phyloP scores from a whole-genome alignment of 2,329 filamentous ascomycete genomes.

The Diaporthe citri region DNA sequence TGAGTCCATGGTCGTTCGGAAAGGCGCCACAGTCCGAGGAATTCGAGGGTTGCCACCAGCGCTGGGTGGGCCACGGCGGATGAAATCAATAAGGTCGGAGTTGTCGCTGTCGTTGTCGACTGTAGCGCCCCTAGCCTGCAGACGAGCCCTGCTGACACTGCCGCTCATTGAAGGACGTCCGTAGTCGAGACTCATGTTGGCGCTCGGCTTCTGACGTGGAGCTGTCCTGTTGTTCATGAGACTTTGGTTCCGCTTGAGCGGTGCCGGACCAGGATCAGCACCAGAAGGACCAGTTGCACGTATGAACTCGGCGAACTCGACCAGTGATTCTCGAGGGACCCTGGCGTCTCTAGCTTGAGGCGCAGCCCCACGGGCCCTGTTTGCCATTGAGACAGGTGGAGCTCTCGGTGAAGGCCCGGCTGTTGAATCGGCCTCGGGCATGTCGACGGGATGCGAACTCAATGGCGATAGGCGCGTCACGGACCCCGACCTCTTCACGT shows the following conservation, averaged over 20 bases:
- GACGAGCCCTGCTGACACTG: slow-evolving; percentile 60
- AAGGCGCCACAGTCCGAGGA: slow-evolving; percentile 85
- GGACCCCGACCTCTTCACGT: slow-evolving; percentile 51
- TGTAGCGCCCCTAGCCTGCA: slow-evolving; percentile 79
- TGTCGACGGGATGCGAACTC: slow-evolving; percentile 51
- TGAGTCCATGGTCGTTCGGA: slow-evolving; percentile 87
- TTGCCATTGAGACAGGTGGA: slow-evolving; percentile 48
- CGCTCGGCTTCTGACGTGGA: slow-evolving; percentile 46
- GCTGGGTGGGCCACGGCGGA: slow-evolving; percentile 84
- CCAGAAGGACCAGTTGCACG: slow-evolving; percentile 82
- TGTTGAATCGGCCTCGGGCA: slow-evolving; percentile 44
- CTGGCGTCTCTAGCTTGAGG: slow-evolving; percentile 78
- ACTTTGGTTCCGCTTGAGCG: slow-evolving; percentile 40
- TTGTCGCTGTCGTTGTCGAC: slow-evolving; percentile 75
- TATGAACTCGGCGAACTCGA: slow-evolving; percentile 91
- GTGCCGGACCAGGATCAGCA: slow-evolving; percentile 44
- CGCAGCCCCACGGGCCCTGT: slow-evolving; percentile 49
- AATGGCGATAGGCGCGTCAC: slow-evolving; percentile 53
- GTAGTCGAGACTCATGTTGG: slow-evolving; percentile 55
- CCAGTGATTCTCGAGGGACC: slow-evolving; percentile 76
- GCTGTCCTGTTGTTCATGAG: slow-evolving; percentile 52
- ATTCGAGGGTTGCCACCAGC: slow-evolving; percentile 74
- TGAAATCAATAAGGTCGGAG: slow-evolving; percentile 94
- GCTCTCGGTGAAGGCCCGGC: slow-evolving; percentile 49
- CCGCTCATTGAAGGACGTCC: slow-evolving; percentile 52